Conservation (phyloP, 2,329 filamentous ascomycete genomes). For the Epichloe gansuensis region DNA sequence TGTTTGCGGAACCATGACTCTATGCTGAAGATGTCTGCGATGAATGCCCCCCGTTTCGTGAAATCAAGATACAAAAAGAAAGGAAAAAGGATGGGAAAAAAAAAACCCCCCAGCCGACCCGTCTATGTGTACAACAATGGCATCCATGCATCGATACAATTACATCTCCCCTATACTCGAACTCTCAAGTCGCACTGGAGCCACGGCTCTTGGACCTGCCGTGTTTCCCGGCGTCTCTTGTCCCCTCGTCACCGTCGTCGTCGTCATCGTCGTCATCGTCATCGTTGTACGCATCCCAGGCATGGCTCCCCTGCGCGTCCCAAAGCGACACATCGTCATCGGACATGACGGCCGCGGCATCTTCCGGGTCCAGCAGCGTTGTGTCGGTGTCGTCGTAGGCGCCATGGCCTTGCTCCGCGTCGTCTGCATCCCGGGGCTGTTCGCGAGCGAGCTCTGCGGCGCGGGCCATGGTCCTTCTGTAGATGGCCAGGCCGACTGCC, state of each 20-base stretch:
- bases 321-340: slow-evolving; percentile 48
- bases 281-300: slow-evolving; percentile 22
- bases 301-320: slow-evolving; percentile 27
- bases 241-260: not conserved
- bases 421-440: slow-evolving; percentile 18
- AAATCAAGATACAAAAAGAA: too few relatives aligned
- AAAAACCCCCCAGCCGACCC: too few relatives aligned
- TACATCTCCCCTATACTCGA: too few relatives aligned
- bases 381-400: slow-evolving; percentile 33
- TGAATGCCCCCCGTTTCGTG: too few relatives aligned
- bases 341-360: slow-evolving; percentile 41
- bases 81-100: too few relatives aligned
- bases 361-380: slow-evolving; percentile 32
- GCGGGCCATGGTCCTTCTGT: slow-evolving; percentile 53
- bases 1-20: too few relatives aligned
- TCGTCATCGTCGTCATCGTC: slow-evolving; percentile 15
- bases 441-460: slow-evolving; percentile 44
- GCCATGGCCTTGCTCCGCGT: slow-evolving; percentile 20
- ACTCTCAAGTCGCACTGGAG: not conserved
- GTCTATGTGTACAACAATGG: not conserved
- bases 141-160: too few relatives aligned
- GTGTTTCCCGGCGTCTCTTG: slow-evolving; percentile 1
- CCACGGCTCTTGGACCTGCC: not conserved
- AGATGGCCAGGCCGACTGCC: slow-evolving; percentile 73
- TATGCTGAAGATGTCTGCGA: too few relatives aligned